Evolutionary conservation across 176 grass and related monocot species (phyloP).

Genomic region (Zizania latifolia): DNA sequence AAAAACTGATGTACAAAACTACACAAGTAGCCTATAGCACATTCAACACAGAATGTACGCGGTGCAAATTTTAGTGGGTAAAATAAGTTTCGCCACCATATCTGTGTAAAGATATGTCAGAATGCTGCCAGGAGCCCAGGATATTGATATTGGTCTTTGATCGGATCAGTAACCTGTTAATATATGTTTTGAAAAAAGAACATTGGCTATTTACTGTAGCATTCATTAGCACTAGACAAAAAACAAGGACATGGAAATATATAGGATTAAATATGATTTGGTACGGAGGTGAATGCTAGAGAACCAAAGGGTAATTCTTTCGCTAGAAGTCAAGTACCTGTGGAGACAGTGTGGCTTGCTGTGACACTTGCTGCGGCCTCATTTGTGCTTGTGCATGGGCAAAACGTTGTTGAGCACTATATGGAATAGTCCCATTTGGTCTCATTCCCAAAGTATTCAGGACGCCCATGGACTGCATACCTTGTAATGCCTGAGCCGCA

Average conservation of each 20-base stretch:
- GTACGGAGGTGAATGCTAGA: not conserved
- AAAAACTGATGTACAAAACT: not conserved
- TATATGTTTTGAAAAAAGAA: slow-evolving; percentile 13
- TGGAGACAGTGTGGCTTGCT: slow-evolving; percentile 68
- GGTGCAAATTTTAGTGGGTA: not conserved
- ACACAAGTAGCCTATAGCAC: not conserved
- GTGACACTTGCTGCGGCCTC: slow-evolving; percentile 62
- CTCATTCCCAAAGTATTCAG: slow-evolving; percentile 74
- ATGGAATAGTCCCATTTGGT: slow-evolving; percentile 69
- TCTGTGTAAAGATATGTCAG: not conserved
- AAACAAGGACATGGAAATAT: not conserved
- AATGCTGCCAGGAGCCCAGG: not conserved
- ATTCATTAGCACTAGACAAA: slow-evolving; percentile 5
- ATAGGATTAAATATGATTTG: not conserved
- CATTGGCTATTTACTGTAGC: not conserved
- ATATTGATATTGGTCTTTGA: slow-evolving; percentile 8
- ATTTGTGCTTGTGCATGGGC: slow-evolving; percentile 69
- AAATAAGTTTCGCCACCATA: not conserved
- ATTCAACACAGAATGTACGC: not conserved
- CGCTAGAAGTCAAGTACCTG: slow-evolving; percentile 48
- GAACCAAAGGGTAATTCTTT: slow-evolving; percentile 17
- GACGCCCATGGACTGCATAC: slow-evolving; percentile 92
- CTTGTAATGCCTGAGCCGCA: slow-evolving; percentile 65
- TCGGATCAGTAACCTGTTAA: not conserved
- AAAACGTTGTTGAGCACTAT: slow-evolving; percentile 70